Evolutionary conservation across 2,329 filamentous ascomycete genomes (phyloP), one percentile per base, ranked within the genome.

Genomic region (Penicillium italicum): DNA sequence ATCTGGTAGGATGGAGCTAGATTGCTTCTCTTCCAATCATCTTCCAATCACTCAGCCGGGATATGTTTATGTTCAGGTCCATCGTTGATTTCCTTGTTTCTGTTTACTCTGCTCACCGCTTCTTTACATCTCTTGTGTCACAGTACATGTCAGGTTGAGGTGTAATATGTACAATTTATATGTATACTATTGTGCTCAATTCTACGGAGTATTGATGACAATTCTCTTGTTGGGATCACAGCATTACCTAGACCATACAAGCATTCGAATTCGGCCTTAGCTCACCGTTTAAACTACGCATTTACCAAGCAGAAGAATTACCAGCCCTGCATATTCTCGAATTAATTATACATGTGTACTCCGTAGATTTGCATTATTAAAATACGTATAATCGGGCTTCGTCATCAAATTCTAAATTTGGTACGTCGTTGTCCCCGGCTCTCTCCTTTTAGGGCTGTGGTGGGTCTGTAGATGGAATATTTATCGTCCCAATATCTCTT

Each of bases 91-190:
- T 22, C 5, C 11, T 28, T 33, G 20, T 34, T 26, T 34, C n/a
- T 36, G n/a, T 41, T 4, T 26, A 38, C 12, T 10, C 18, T 31
- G 7, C 24, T 51, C 40, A 51, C 49, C 49, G 49, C 49, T 51
- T 34, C 33, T 51, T 51, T 7, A 18, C 4, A 1, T 36, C 7
- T 22, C 22, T 37, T 45, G 41, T 52, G 24, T 46, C 41, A 52
- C 41, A 12, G 18, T 34, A 46, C 41, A 8, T 46, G 41, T 52
- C 50, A 46, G 41, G 38, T 46, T 16, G 40, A 38, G 26, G 18
- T 12, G 31, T 20, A 41, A 30, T 11, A 16, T 45, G 28, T 44
- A 8, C 8, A 9, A 28, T 28, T 5, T 24, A 5, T n/a, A 6
- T 4, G 24, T 6, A 44, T 44, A 10, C 7, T 31, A 5, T 14